These are phyloP conservation scores for Dactylonectria estremocensis DNA, from an alignment of 2,329 filamentous ascomycete genomes.

Conservation along the genomic window DNA sequence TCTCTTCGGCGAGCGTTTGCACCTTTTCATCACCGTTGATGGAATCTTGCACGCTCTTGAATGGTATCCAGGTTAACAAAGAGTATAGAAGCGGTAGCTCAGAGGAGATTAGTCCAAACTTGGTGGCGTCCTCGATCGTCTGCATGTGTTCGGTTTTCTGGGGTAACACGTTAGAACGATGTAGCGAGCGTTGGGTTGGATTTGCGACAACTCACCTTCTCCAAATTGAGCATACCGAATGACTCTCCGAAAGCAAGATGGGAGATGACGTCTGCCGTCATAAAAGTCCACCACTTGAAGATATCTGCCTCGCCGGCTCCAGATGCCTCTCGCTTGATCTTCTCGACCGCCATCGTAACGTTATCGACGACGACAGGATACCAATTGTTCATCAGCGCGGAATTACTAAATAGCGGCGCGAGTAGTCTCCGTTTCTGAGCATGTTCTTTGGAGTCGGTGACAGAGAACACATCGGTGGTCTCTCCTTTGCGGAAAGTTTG, in stretches of 20 bases:
- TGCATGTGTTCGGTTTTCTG: conserved; percentile 5
- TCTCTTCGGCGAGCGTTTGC: neutral
- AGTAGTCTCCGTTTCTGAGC: conserved; percentile 9
- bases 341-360: conserved; percentile 4
- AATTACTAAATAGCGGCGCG: conserved; percentile 2
- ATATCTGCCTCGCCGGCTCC: conserved; percentile 57
- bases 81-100: neutral
- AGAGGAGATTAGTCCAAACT: conserved; percentile 1
- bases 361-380: neutral
- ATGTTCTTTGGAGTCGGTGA: conserved; percentile 19
- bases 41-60: neutral
- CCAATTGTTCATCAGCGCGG: conserved; percentile 12
- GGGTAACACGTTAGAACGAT: neutral
- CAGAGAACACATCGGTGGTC: conserved; percentile 7
- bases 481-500: conserved; percentile 1
- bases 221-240: conserved; percentile 63
- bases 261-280: conserved; percentile 67
- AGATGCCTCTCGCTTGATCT: conserved; percentile 53
- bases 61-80: neutral
- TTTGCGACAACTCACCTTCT: conserved; percentile 54
- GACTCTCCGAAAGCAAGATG: conserved; percentile 68
- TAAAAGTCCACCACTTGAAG: conserved; percentile 67
- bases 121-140: neutral
- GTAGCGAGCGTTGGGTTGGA: neutral
- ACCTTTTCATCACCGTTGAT: neutral